Evolutionary conservation across 306 rosid species (phyloP), one percentile per base, ranked within the genome.

Genomic region (Begonia masoniana): DNA sequence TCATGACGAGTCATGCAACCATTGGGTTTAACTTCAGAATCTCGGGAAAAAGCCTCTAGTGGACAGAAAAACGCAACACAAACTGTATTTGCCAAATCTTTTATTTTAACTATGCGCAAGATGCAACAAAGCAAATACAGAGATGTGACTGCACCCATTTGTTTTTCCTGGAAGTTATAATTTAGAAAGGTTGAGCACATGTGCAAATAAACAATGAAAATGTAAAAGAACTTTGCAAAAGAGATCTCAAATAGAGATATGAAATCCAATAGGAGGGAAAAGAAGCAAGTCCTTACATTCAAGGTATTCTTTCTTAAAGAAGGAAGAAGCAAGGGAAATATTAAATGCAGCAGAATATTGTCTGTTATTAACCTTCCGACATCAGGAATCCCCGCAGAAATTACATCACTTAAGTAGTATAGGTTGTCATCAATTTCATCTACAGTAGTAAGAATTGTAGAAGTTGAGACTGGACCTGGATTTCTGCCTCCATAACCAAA

Each of bases 371-470:
- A 55, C 59, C 65, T 71, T 72, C 84, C 96, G 60, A 91, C 91
- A 62, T 83, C 97, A 58, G 87, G 91, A 69, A 85, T 91, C 59
- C 97, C 97, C 24, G 97, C 94, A 65, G 97, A 91, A 62, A 85
- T 69, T 61, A 85, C 66, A 63, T 91, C 97, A 51, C 89, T 85
- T 62, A 91, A 74, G 72, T 91, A 91, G 86, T 83, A 91, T 71
- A 91, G 88, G 56, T 73, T 83, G 71, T 91, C 96, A 80, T 91
- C 96, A 59, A 91, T 83, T 69, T 83, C 97, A 75, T 91, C 87
- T 31, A 83, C 78, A 61, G 92, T 87, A 73, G 73, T 62, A 66
- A 71, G 43, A 68, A 83, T 73, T 60, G 78, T 63, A 64, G 92
- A 65, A 54, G 75, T 70, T 62, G 78, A 73, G 65, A 76, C 79